Evolutionary conservation across 495 filamentous ascomycete genomes (phyloP), one percentile per base, ranked within the genome.

Genomic region (Podospora sp.): DNA sequence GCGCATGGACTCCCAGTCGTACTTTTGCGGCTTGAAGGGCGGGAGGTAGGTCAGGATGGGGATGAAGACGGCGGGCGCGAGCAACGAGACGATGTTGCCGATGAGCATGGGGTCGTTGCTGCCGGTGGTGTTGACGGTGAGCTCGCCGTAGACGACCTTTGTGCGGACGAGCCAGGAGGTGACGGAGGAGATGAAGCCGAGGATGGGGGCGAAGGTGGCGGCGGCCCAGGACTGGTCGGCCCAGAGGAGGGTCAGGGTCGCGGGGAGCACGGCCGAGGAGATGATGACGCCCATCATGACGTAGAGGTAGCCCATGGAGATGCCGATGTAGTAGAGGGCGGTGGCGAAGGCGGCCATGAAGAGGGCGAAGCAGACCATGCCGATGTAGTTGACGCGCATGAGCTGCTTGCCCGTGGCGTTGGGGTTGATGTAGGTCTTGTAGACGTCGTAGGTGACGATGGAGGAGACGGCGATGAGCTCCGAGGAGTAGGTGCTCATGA

Each of bases 81-180:
- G 86, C 0, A 94, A 84, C 2, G 91, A 89, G 16, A 88, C 62
- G 21, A 76, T 65, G 61, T 92, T 92, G 61, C 92, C 92, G 20
- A 89, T 90, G 18, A 94, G 79, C 90, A 92, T 93, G 55, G 91
- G 91, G 74, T 90, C 88, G 74, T 91, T 93, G 33, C 82, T 80
- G 21, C 89, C 89, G 11, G 89, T 90, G 29, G 80, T 87, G 24
- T 73, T 76, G 59, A 92, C 87, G 52, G 79, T 87, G 35, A 92
- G 79, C 25, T 75, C 78, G 20, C 89, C 90, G 66, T 78, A 85
- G 70, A 88, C 65, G 60, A 81, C 87, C 74, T 89, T 87, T 7
- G 90, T 84, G 9, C 88, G 90, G 1, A 90, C 89, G 4, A 92
- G 81, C 90, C 90, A 92, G 52, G 89, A 89, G 63, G 87, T 87